A percentile compares a stretch with the other conserved stretches of the same genome.
Evolutionary conservation across 2,329 filamentous ascomycete genomes (phyloP).

Genomic region (Blastomyces silverae): DNA sequence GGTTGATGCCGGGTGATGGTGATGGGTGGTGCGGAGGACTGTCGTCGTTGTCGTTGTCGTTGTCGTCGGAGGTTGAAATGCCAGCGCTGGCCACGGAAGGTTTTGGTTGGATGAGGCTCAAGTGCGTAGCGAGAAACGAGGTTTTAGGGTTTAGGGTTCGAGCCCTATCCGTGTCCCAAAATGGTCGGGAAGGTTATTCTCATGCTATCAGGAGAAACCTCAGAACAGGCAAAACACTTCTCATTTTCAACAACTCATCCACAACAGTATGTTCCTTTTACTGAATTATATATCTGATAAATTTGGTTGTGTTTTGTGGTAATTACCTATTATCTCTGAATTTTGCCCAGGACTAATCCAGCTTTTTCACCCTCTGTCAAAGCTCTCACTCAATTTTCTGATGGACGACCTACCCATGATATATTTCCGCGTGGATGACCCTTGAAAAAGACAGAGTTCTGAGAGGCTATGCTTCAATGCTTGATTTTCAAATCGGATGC

Average conservation of each 20-base stretch:
- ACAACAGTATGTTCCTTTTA: not conserved
- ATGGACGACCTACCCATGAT: not conserved
- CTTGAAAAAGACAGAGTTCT: not conserved
- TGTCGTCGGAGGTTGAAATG: conserved; percentile 17
- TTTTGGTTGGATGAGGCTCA: conserved; percentile 32
- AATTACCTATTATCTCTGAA: not conserved
- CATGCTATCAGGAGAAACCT: not conserved
- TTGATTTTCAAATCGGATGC: not conserved
- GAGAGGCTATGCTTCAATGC: not conserved
- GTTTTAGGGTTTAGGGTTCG: conserved; percentile 36
- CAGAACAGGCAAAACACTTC: not conserved
- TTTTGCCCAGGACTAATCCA: too few relatives aligned
- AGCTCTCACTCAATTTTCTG: not conserved
- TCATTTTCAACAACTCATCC: not conserved
- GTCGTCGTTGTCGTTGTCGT: conserved; percentile 14
- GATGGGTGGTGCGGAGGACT: conserved; percentile 18
- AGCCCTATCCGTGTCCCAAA: conserved; percentile 5
- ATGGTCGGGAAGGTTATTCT: not conserved
- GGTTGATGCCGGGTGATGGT: conserved; percentile 29
- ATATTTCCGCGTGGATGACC: not conserved
- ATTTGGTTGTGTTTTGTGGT: not conserved
- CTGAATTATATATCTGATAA: not conserved
- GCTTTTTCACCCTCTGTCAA: too few relatives aligned
- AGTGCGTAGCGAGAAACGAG: conserved; percentile 35
- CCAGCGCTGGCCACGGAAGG: conserved; percentile 16